Conservation (phyloP, 129 eudicot species). For the Silybum marianum region DNA sequence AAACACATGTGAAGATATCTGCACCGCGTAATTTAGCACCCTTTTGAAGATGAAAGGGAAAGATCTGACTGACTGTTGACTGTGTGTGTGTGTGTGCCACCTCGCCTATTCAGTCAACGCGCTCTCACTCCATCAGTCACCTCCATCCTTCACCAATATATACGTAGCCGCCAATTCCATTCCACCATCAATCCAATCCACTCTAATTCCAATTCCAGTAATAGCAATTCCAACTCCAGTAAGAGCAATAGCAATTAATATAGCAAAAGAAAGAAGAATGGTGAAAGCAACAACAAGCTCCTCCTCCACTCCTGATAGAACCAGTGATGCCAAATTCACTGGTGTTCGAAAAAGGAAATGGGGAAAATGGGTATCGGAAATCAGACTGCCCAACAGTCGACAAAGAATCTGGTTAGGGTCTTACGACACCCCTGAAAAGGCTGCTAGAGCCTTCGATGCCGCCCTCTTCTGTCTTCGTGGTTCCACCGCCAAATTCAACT, state of each 20-base stretch:
- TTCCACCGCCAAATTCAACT: slow-evolving; percentile 40
- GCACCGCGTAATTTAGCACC: slow-evolving; percentile 6
- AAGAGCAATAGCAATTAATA: not conserved
- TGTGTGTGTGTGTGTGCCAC: not conserved
- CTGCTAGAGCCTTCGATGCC: slow-evolving; percentile 48
- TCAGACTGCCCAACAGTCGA: slow-evolving; percentile 50
- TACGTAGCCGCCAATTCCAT: slow-evolving; percentile 9
- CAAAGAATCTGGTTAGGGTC: slow-evolving; percentile 51
- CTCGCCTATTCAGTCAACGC: slow-evolving; percentile 1
- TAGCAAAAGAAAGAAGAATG: not conserved
- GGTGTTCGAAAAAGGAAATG: slow-evolving; percentile 50
- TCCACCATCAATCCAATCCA: not conserved
- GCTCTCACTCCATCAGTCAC: not conserved
- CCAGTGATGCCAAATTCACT: slow-evolving; percentile 18
- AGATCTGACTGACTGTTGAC: not conserved
- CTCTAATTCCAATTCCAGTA: not conserved
- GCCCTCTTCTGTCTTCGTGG: slow-evolving; percentile 47
- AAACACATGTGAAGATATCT: not conserved
- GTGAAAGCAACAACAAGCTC: not conserved
- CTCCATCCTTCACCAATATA: not conserved
- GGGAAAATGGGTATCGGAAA: slow-evolving; percentile 54
- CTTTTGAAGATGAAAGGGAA: not conserved
- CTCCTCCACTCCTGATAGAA: not conserved
- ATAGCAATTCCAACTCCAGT: not conserved
- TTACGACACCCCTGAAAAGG: slow-evolving; percentile 40